Evolutionary conservation across 495 filamentous ascomycete genomes (phyloP).

Genomic region (Penicillium verhagenii): DNA sequence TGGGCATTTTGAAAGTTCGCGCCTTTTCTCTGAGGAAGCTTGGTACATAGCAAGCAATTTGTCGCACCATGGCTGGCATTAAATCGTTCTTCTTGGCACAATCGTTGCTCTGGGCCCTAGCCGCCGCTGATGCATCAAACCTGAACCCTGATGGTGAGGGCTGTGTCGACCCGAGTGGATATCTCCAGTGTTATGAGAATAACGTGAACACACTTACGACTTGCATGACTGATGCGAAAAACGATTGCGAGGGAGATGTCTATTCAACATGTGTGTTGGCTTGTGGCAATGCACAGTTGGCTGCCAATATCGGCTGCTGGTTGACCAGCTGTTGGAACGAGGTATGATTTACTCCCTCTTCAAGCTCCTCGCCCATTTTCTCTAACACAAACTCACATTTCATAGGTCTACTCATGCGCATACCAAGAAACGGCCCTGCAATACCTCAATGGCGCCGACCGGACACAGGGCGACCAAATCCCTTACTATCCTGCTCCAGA

Average conservation of each 20-base stretch:
- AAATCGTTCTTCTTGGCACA: neutral
- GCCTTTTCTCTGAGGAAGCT: neutral
- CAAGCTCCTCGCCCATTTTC: neutral
- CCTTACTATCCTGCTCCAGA: conserved; percentile 4
- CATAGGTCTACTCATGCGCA: conserved; percentile 1
- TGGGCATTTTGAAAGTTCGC: neutral
- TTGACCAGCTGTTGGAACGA: conserved; percentile 4
- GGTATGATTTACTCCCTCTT: neutral
- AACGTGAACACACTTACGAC: neutral
- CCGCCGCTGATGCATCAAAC: conserved; percentile 2
- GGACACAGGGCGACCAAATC: neutral
- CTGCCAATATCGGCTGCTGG: conserved; percentile 5
- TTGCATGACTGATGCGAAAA: neutral
- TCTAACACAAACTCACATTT: neutral
- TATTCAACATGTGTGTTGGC: neutral
- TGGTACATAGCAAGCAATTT: neutral
- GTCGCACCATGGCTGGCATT: neutral
- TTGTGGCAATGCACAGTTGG: conserved; percentile 1
- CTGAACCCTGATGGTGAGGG: neutral
- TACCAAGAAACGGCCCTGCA: conserved; percentile 1
- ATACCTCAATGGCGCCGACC: neutral
- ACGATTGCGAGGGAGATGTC: neutral
- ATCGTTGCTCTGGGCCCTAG: neutral
- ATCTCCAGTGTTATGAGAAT: conserved; percentile 1
- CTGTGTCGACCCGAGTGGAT: conserved; percentile 2